phyloP scores from a whole-genome alignment of 305 asterid species.

The Solanum aculeatissimum region DNA sequence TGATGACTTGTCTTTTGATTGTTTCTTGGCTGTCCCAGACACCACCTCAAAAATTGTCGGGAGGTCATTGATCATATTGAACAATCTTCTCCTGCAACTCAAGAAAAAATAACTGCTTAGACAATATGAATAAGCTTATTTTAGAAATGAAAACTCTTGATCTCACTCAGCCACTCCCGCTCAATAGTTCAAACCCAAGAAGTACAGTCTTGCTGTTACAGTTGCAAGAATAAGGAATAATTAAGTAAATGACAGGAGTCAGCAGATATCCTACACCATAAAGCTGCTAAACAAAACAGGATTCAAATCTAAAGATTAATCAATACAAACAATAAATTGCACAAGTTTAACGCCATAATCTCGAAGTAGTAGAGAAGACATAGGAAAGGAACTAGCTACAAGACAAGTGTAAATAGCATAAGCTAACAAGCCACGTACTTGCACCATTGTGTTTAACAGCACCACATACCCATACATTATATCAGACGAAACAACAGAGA shows the following conservation, averaged over 20 bases:
- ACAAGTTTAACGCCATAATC: background rate
- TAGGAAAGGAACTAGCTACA: background rate
- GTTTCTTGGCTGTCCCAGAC: constrained; percentile 58
- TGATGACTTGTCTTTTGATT: constrained; percentile 53
- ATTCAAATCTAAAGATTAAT: background rate
- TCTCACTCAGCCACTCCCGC: background rate
- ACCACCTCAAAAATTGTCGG: constrained; percentile 78
- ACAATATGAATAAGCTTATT: background rate
- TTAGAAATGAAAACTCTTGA: background rate
- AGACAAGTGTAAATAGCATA: background rate
- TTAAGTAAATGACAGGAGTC: background rate
- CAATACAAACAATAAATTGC: background rate
- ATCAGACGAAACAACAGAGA: background rate
- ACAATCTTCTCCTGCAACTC: constrained; percentile 59
- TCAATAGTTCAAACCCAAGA: background rate
- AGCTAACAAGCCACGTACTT: background rate
- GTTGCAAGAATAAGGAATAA: background rate
- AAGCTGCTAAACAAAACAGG: background rate
- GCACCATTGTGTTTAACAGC: background rate
- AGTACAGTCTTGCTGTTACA: background rate
- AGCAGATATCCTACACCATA: background rate
- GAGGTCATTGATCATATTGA: constrained; percentile 68
- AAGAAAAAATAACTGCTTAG: background rate
- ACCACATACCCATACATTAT: background rate
- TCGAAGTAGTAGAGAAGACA: background rate